phyloP scores from a whole-genome alignment of 768 basidiomycete genomes.

The Pleurotus platypus region DNA sequence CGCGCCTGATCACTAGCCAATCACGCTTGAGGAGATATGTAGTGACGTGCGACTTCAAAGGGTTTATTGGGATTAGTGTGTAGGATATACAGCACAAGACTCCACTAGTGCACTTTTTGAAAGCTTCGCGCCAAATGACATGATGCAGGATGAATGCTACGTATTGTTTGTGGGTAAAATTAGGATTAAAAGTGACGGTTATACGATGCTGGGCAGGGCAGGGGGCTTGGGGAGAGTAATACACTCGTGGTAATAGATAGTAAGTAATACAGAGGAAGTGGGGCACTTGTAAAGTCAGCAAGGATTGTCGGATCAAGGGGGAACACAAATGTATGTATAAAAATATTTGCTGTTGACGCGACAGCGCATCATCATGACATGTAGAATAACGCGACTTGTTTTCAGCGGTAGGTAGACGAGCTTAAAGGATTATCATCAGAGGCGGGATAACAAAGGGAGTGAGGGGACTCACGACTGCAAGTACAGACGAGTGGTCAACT shows the following conservation, averaged over 20 bases:
- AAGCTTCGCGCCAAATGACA: slow-evolving; percentile 1
- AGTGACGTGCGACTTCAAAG: neutral
- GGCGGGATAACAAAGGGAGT: neutral
- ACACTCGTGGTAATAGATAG: too few relatives aligned
- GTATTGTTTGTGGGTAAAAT: neutral
- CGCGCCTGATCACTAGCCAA: neutral
- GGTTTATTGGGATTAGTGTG: neutral
- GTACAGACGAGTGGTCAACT: neutral
- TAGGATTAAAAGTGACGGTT: too few relatives aligned
- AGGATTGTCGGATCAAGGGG: too few relatives aligned
- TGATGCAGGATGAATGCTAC: slow-evolving; percentile 1
- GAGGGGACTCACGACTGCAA: neutral
- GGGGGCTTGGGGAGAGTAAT: too few relatives aligned
- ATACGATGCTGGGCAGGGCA: too few relatives aligned
- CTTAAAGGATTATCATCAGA: neutral
- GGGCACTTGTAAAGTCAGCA: too few relatives aligned
- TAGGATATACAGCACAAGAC: neutral
- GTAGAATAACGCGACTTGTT: too few relatives aligned
- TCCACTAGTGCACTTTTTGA: neutral
- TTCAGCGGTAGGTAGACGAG: too few relatives aligned
- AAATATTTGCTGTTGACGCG: too few relatives aligned
- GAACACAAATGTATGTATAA: too few relatives aligned
- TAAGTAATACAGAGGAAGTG: too few relatives aligned
- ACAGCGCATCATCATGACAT: too few relatives aligned
- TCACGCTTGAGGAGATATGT: neutral